Conservation (phyloP, 495 filamentous ascomycete species). For the Tuber aestivum region DNA sequence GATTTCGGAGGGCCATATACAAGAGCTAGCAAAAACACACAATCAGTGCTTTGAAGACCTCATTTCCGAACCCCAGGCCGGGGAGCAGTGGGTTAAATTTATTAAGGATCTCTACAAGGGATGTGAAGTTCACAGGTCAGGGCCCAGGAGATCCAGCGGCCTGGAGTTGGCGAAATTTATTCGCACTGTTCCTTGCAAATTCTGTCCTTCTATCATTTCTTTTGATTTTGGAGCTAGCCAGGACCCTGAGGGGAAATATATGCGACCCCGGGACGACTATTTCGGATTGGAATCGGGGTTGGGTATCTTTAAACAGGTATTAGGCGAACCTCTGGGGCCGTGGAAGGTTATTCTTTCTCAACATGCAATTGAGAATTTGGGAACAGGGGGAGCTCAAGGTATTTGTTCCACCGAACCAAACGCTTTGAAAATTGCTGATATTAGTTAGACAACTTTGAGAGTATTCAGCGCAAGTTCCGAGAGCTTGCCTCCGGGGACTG, state of each 20-base stretch:
- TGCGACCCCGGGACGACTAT: neutral
- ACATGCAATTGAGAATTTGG: conserved; percentile 41
- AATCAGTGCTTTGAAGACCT: neutral
- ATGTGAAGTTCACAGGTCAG: neutral
- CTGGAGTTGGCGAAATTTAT: neutral
- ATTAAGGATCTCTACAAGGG: neutral
- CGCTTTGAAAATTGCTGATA: neutral
- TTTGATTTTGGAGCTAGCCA: neutral
- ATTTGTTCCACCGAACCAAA: neutral
- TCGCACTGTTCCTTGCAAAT: neutral
- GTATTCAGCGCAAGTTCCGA: neutral
- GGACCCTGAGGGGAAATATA: neutral
- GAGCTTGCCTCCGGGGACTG: no score
- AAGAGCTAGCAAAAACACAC: neutral
- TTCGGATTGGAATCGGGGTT: neutral
- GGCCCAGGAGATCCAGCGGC: neutral
- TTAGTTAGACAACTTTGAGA: neutral
- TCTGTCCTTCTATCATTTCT: neutral
- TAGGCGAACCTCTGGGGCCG: conserved; percentile 42
- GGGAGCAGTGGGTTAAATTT: neutral
- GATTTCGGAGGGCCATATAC: neutral
- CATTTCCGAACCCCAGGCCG: neutral
- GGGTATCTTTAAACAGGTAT: conserved; percentile 17
- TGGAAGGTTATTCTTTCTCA: conserved; percentile 47
- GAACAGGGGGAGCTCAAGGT: conserved; percentile 6